Evolutionary conservation across 345 rosid genomes (phyloP), one percentile per base, ranked within the genome.

Genomic region (Ricinus communis): DNA sequence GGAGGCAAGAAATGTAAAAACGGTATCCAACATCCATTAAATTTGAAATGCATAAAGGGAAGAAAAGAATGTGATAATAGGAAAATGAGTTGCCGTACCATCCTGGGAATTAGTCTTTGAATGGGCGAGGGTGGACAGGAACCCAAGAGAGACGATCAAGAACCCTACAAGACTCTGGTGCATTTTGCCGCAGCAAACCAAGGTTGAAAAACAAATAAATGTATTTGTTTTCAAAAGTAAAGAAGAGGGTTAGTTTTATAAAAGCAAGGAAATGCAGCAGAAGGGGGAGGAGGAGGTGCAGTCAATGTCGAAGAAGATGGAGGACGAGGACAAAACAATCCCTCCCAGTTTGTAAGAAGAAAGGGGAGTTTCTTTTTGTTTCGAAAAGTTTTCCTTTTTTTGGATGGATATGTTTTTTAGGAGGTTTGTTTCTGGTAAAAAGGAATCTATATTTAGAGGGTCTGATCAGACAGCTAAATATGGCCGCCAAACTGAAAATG

Each of bases 91-190:
- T 72, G 8, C 64, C 68, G 71, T 78, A 87, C 96, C 88, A 36
- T 90, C 92, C 41, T 75, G 74, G 30, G 84, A 81, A 51, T 83
- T 79, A 2, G 96, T 87, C 78, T 85, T 82, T 14, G 96, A 84
- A 78, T 76, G 81, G 68, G 77, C 85, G 30, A 65, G 15, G 25
- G 69, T 70, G 56, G 73, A 19, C 58, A 83, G 68, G 70, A 79
- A 38, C 54, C 79, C 83, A 38, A 83, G 74, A 75, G 71, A 80
- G 66, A 81, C 22, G 21, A 79, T 8, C 46, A 71, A 76, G 59
- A 68, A 30, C 27, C 58, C 65, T 13, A 53, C 51, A 67, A 45
- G 21, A 55, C 36, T 27, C 60, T 27, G 73, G 74, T 77, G 41
- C 81, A 77, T 77, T 68, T 27, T 56, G 43, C 64, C 13, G 13